phyloP scores from a whole-genome alignment of 2,329 filamentous ascomycete genomes.

The Fusarium proliferatum region DNA sequence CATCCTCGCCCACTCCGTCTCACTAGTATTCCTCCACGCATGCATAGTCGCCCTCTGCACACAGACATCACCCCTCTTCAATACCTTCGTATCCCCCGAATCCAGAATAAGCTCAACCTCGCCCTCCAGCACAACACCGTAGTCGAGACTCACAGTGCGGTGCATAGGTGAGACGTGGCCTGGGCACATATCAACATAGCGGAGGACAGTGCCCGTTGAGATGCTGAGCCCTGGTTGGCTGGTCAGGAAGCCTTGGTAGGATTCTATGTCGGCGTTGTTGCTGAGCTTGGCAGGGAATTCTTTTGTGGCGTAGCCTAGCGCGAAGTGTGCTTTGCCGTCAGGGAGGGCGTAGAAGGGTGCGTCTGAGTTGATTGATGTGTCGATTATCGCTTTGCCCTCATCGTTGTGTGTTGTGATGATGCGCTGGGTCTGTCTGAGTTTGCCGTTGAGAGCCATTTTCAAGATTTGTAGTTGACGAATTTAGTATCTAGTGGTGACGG shows the following conservation, averaged over 20 bases:
- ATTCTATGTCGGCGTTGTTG: constrained; percentile 34
- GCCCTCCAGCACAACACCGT: constrained; percentile 65
- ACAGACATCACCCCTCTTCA: constrained; percentile 64
- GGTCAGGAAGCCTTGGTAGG: constrained; percentile 34
- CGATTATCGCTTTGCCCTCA: constrained; percentile 40
- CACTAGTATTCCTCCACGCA: constrained; percentile 61
- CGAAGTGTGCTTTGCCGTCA: constrained; percentile 35
- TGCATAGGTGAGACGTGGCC: constrained; percentile 46
- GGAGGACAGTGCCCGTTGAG: constrained; percentile 55
- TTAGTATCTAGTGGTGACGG: rapidly evolving
- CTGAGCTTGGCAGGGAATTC: constrained; percentile 38
- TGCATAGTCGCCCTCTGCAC: constrained; percentile 69
- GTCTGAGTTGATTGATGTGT: constrained; percentile 28
- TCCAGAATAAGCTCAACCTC: constrained; percentile 64
- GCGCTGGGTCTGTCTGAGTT: constrained; percentile 35
- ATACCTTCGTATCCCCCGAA: constrained; percentile 57
- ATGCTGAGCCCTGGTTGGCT: constrained; percentile 46
- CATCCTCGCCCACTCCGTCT: constrained; percentile 59
- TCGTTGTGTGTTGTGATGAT: constrained; percentile 45
- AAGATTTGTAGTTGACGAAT: rapidly evolving
- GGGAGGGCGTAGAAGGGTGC: constrained; percentile 39
- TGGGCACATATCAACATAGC: constrained; percentile 62
- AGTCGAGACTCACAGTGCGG: constrained; percentile 65
- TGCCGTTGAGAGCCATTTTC: constrained; percentile 30
- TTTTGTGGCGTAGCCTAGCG: constrained; percentile 43